Percentiles rank a stretch among this genome's conserved stretches.
Evolutionary conservation across 2,329 filamentous ascomycete species (phyloP).

Genomic region (Hansfordia pulvinata): DNA sequence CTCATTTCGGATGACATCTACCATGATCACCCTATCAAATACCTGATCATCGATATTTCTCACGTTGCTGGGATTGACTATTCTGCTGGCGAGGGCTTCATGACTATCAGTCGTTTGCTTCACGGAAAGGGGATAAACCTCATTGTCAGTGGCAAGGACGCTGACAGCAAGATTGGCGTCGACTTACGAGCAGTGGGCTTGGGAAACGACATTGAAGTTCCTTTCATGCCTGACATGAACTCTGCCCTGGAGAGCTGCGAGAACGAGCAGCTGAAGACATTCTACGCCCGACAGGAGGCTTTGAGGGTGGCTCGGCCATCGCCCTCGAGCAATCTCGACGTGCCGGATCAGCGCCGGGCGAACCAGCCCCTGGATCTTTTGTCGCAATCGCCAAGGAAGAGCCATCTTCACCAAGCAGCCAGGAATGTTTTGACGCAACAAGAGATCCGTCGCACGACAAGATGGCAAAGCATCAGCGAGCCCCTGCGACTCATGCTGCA

Average conservation of each 20-base stretch:
- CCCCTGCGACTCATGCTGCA: constrained; percentile 85
- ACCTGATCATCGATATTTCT: constrained; percentile 75
- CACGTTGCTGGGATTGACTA: constrained; percentile 92
- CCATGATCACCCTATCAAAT: constrained; percentile 65
- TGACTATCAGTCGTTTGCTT: constrained; percentile 76
- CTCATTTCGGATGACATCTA: constrained; percentile 78
- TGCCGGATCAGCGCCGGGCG: constrained; percentile 25
- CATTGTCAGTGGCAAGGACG: constrained; percentile 69
- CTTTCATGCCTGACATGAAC: constrained; percentile 80
- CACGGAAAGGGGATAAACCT: constrained; percentile 65
- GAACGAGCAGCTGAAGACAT: constrained; percentile 76
- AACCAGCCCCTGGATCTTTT: constrained; percentile 21
- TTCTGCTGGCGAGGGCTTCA: constrained; percentile 90
- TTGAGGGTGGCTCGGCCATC: constrained; percentile 30
- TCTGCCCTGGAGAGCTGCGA: constrained; percentile 89
- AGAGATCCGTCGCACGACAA: constrained; percentile 43
- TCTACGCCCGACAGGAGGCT: constrained; percentile 58
- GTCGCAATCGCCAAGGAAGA: constrained; percentile 70
- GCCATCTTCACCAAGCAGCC: constrained; percentile 66
- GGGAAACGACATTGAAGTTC: constrained; percentile 57
- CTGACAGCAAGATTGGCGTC: constrained; percentile 61
- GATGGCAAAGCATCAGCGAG: constrained; percentile 80
- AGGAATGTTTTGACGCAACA: constrained; percentile 58
- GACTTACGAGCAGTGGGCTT: constrained; percentile 77
- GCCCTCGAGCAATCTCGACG: constrained; percentile 30